These are phyloP conservation scores for Talaromyces rugulosus DNA, from an alignment of 2,329 filamentous ascomycete species.

Conservation along the genomic window DNA sequence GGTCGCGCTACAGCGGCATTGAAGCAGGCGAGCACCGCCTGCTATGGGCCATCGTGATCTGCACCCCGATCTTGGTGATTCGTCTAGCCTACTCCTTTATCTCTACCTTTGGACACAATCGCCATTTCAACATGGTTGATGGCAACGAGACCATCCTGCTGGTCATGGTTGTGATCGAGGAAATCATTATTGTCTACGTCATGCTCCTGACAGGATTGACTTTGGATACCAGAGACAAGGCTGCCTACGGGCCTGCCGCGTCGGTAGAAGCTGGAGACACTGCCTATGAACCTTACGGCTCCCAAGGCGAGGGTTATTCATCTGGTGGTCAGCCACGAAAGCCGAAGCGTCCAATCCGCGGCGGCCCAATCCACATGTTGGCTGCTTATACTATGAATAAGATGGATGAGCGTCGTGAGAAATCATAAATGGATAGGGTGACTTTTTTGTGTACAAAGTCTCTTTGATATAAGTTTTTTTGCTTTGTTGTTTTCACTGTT, in stretches of 20 bases:
- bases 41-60: constrained; percentile 23
- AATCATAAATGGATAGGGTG: background rate
- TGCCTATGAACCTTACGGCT: background rate
- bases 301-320: background rate
- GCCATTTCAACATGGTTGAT: constrained; percentile 18
- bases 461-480: background rate
- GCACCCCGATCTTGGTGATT: constrained; percentile 27
- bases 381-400: background rate
- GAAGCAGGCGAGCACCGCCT: constrained; percentile 25
- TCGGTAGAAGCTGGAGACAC: background rate
- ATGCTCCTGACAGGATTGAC: constrained; percentile 23
- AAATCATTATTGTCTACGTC: constrained; percentile 26
- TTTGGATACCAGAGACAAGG: constrained; percentile 2
- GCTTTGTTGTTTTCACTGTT: background rate
- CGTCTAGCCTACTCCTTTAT: constrained; percentile 28
- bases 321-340: background rate
- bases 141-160: constrained; percentile 24
- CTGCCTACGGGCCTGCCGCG: background rate
- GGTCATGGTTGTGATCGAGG: constrained; percentile 28
- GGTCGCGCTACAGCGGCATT: constrained; percentile 21
- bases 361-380: constrained; percentile 2
- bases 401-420: background rate
- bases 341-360: background rate
- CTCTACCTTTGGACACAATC: constrained; percentile 19
- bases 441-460: background rate